A percentile compares a stretch with the other conserved stretches of the same genome.
Evolutionary conservation across 2,329 filamentous ascomycete species (phyloP).

Genomic region (Teratosphaeriaceae sp.): DNA sequence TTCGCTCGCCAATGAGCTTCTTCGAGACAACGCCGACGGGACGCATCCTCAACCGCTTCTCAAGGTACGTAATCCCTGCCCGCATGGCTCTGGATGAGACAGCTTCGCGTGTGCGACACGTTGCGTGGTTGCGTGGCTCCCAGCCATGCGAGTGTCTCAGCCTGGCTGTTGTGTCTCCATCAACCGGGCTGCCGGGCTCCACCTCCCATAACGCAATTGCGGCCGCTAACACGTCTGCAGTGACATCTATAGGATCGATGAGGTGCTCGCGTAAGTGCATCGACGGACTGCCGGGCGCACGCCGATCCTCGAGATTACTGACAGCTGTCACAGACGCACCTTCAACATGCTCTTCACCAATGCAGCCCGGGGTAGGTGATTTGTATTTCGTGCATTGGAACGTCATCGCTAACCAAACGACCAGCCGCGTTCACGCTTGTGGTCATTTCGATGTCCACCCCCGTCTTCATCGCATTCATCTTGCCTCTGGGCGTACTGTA

Average conservation of each 20-base stretch:
- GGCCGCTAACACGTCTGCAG: slow-evolving; percentile 31
- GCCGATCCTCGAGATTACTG: slow-evolving; percentile 16
- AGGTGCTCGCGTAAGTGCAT: slow-evolving; percentile 66
- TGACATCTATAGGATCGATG: slow-evolving; percentile 77
- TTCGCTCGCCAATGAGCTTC: slow-evolving; percentile 72
- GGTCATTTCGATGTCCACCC: slow-evolving; percentile 82
- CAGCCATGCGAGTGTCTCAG: background rate
- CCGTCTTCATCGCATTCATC: slow-evolving; percentile 80
- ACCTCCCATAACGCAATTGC: slow-evolving; percentile 1
- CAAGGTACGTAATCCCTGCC: slow-evolving; percentile 61
- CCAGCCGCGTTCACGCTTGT: too few species aligned
- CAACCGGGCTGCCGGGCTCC: background rate
- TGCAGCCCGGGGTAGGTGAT: slow-evolving; percentile 40
- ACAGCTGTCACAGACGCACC: slow-evolving; percentile 51
- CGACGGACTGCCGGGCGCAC: slow-evolving; percentile 6
- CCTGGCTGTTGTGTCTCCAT: background rate
- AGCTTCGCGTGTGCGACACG: background rate
- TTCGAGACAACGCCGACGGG: slow-evolving; percentile 96
- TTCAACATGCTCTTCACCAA: slow-evolving; percentile 79
- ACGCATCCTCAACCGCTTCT: slow-evolving; percentile 93
- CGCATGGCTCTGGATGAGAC: background rate
- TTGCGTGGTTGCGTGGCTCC: background rate
- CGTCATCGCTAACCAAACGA: too few species aligned
- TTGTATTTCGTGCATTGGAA: too few species aligned
- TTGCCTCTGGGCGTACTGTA: slow-evolving; percentile 80